Evolutionary conservation across 768 basidiomycete genomes (phyloP).

Genomic region (Lactifluus rugatus): DNA sequence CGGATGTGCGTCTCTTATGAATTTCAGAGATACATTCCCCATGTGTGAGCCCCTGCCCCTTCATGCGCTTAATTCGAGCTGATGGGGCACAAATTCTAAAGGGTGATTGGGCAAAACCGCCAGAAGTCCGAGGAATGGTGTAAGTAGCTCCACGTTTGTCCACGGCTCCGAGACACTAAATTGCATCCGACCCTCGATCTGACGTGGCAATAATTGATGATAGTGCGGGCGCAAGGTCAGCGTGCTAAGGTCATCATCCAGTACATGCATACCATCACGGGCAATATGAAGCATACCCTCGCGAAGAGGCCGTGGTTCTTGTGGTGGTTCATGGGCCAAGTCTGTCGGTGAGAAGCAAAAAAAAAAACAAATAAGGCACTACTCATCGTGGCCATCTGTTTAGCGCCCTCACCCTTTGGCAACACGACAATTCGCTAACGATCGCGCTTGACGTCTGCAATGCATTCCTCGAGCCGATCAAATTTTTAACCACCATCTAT

Average conservation of each 20-base stretch:
- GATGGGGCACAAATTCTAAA: conserved; percentile 31
- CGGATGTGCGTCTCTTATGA: conserved; percentile 64
- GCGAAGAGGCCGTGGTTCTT: conserved; percentile 52
- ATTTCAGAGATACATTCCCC: conserved; percentile 54
- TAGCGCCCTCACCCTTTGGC: conserved; percentile 47
- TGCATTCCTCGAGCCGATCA: conserved; percentile 39
- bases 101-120: conserved; percentile 27
- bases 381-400: background rate
- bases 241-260: conserved; percentile 43
- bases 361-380: too few species aligned
- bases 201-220: too few species aligned
- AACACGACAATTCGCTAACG: conserved; percentile 44
- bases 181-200: conserved; percentile 14
- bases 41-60: conserved; percentile 36
- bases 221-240: conserved; percentile 22
- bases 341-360: conserved; percentile 45
- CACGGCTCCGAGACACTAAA: background rate
- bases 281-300: conserved; percentile 34
- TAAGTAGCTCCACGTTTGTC: conserved; percentile 30
- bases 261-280: conserved; percentile 46
- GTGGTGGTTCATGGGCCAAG: conserved; percentile 68
- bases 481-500: conserved; percentile 9
- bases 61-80: conserved; percentile 26
- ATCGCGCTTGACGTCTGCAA: conserved; percentile 53
- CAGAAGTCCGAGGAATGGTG: conserved; percentile 59